These are phyloP conservation scores for Penicillium crystallinum DNA, from an alignment of 495 filamentous ascomycete species.

Conservation along the genomic window DNA sequence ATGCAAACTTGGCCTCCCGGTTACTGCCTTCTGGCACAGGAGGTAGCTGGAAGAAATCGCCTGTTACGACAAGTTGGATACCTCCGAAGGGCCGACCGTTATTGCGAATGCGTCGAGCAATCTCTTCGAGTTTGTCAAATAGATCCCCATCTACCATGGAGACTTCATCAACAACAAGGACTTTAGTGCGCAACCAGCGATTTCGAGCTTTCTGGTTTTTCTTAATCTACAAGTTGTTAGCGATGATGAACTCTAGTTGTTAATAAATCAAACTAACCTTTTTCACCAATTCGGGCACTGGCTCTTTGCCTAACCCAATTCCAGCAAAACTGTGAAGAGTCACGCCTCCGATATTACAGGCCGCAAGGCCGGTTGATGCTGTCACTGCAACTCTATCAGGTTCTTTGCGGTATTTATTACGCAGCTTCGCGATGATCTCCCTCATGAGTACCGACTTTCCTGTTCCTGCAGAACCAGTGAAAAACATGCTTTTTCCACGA, in stretches of 20 bases:
- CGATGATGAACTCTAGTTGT: background rate
- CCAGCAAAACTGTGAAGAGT: conserved; percentile 95
- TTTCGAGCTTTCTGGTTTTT: conserved; percentile 80
- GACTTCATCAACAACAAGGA: conserved; percentile 88
- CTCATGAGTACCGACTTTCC: conserved; percentile 95
- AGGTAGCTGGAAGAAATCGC: conserved; percentile 95
- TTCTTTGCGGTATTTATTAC: conserved; percentile 65
- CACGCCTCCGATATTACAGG: conserved; percentile 93
- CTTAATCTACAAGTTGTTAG: conserved; percentile 53
- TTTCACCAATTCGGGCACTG: conserved; percentile 73
- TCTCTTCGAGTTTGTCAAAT: conserved; percentile 90
- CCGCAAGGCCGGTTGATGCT: conserved; percentile 91
- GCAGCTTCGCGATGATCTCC: conserved; percentile 77
- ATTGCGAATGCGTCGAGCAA: conserved; percentile 74
- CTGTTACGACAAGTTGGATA: conserved; percentile 92
- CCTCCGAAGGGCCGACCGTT: conserved; percentile 93
- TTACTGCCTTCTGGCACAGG: conserved; percentile 76
- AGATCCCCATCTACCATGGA: conserved; percentile 98
- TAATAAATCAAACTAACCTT: conserved; percentile 45
- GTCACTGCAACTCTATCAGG: conserved; percentile 85
- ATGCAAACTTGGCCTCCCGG: conserved; percentile 76
- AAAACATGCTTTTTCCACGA: conserved; percentile 83
- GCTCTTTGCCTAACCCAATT: conserved; percentile 91
- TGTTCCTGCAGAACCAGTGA: conserved; percentile 95
- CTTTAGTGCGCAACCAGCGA: conserved; percentile 82